A percentile compares a stretch with the other conserved stretches of the same genome.
These are phyloP conservation scores for Zopfia rhizophila DNA, from an alignment of 2,329 filamentous ascomycete species.

Conservation along the genomic window DNA sequence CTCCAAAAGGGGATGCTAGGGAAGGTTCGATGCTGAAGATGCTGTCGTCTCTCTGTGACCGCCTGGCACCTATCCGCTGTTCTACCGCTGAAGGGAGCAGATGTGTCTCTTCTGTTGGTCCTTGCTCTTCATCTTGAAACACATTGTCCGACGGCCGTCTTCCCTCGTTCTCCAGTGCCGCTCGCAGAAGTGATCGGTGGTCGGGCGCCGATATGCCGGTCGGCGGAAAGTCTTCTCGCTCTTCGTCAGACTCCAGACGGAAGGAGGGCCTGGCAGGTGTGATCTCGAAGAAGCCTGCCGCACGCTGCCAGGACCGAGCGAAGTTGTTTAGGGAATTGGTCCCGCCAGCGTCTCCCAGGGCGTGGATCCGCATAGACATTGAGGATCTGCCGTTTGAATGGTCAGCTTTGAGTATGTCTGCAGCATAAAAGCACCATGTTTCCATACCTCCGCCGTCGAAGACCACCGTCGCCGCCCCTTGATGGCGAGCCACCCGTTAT, in stretches of 20 bases:
- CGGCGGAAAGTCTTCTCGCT: constrained; percentile 49
- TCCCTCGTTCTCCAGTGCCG: constrained; percentile 50
- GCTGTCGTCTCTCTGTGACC: constrained; percentile 52
- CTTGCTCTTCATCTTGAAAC: constrained; percentile 47
- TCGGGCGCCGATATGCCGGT: constrained; percentile 47
- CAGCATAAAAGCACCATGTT: constrained; percentile 16
- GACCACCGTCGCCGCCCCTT: constrained; percentile 28
- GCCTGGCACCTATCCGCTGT: constrained; percentile 37
- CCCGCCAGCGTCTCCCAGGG: constrained; percentile 78
- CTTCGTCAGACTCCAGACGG: constrained; percentile 58
- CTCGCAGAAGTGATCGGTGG: constrained; percentile 55
- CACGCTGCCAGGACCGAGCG: constrained; percentile 89
- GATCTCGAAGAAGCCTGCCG: constrained; percentile 87
- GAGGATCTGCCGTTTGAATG: constrained; percentile 50
- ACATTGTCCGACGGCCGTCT: constrained; percentile 51
- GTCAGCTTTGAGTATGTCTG: constrained; percentile 8
- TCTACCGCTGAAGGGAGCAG: constrained; percentile 40
- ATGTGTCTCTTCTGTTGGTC: constrained; percentile 41
- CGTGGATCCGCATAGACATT: constrained; percentile 61
- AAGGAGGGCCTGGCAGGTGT: constrained; percentile 82
- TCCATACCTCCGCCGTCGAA: constrained; percentile 52
- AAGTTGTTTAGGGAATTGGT: constrained; percentile 96
- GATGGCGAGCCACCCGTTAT: constrained; percentile 32
- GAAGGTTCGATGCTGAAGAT: constrained; percentile 62
- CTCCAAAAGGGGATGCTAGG: constrained; percentile 74